These are phyloP conservation scores for Aspergillus haitiensis DNA, from an alignment of 495 filamentous ascomycete genomes.

Conservation along the genomic window DNA sequence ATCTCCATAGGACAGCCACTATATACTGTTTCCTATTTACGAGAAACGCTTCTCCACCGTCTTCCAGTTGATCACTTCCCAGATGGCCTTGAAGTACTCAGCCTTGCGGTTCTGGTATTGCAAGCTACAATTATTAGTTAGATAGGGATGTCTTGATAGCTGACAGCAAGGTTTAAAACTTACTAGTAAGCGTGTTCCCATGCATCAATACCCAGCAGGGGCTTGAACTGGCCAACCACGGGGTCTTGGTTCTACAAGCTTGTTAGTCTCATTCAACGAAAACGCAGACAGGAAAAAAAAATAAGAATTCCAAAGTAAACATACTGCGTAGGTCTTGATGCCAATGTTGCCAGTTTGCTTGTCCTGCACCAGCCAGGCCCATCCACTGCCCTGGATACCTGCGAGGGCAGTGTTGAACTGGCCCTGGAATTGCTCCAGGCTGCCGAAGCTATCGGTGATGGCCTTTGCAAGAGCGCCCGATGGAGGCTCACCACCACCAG, in stretches of 20 bases:
- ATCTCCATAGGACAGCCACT: conserved; percentile 10
- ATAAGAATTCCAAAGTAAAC: conserved; percentile 17
- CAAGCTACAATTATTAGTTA: conserved; percentile 56
- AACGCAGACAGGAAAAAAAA: neutral
- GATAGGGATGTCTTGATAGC: conserved; percentile 28
- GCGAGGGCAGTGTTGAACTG: conserved; percentile 77
- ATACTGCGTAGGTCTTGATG: conserved; percentile 74
- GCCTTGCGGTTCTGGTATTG: conserved; percentile 99
- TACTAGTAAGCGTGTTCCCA: conserved; percentile 91
- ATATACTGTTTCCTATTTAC: conserved; percentile 23
- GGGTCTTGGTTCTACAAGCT: conserved; percentile 78
- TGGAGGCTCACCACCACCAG: conserved; percentile 74
- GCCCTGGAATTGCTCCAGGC: conserved; percentile 69
- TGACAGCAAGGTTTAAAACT: conserved; percentile 25
- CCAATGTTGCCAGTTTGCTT: conserved; percentile 68
- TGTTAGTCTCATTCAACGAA: conserved; percentile 3
- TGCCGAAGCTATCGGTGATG: conserved; percentile 76
- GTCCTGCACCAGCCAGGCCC: conserved; percentile 93
- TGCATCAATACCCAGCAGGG: conserved; percentile 91
- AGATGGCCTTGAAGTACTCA: conserved; percentile 95
- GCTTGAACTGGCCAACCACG: conserved; percentile 80
- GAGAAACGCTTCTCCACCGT: conserved; percentile 80
- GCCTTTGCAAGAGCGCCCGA: conserved; percentile 62
- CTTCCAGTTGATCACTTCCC: conserved; percentile 99
- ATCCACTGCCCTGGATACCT: conserved; percentile 90